Evolutionary conservation across 305 asterid species (phyloP).

Genomic region (Salvia sclarea): DNA sequence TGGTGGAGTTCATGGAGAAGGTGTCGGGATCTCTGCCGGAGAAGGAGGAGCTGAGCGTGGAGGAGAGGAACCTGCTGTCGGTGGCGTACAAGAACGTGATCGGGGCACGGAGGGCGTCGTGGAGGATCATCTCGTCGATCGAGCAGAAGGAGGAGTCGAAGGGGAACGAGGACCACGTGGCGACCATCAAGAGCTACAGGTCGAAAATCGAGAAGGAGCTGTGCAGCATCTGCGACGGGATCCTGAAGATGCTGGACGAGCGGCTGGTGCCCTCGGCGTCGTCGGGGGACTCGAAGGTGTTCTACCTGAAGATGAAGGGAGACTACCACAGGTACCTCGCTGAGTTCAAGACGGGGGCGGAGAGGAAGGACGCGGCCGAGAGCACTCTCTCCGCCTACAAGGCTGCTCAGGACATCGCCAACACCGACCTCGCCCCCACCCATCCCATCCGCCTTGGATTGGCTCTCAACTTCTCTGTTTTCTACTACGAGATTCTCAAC

Average conservation of each 20-base stretch:
- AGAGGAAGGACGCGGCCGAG: conserved; percentile 12
- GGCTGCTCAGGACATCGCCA: conserved; percentile 22
- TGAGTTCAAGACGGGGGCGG: conserved; percentile 5
- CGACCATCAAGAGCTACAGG: conserved; percentile 55
- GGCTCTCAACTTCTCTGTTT: too few relatives aligned
- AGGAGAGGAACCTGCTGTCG: conserved; percentile 72
- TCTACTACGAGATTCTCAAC: too few relatives aligned
- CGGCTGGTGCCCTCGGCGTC: too few relatives aligned
- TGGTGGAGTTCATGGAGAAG: conserved; percentile 29
- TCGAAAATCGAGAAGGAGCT: conserved; percentile 69
- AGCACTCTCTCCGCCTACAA: conserved; percentile 22
- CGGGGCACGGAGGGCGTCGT: conserved; percentile 70
- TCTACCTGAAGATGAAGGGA: conserved; percentile 60
- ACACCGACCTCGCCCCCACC: too few relatives aligned
- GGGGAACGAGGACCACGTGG: conserved; percentile 59
- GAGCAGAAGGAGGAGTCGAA: conserved; percentile 73
- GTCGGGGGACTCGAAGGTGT: conserved; percentile 57
- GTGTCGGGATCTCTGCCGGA: conserved; percentile 14
- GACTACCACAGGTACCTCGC: conserved; percentile 11
- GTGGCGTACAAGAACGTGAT: conserved; percentile 80
- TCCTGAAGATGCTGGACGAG: too few relatives aligned
- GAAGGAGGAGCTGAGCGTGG: conserved; percentile 69
- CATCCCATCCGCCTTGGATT: too few relatives aligned
- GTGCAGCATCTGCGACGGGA: too few relatives aligned
- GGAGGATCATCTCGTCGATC: conserved; percentile 74